phyloP scores from a whole-genome alignment of 2,329 filamentous ascomycete species.

The Leptographium lundbergii region DNA sequence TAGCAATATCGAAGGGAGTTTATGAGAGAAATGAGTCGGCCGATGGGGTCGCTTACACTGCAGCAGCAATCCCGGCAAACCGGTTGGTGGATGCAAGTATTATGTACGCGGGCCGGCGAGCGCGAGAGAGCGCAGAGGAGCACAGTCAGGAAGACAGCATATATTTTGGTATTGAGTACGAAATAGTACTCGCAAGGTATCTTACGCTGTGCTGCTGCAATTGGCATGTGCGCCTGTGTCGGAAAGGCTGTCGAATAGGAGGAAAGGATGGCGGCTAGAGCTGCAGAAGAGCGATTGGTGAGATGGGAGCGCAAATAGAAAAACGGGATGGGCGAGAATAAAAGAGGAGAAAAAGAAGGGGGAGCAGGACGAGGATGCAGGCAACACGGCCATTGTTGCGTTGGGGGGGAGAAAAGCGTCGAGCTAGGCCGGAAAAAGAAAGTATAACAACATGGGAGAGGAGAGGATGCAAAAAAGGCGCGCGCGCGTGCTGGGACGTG shows the following conservation, averaged over 20 bases:
- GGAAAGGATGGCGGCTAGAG: not conserved
- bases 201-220: not conserved
- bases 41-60: not conserved
- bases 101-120: not conserved
- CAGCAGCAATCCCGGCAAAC: not conserved
- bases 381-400: not conserved
- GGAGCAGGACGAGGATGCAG: not conserved
- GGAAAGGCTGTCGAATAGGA: not conserved
- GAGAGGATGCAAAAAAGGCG: not conserved
- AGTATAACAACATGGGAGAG: not conserved
- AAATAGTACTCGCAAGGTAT: not conserved
- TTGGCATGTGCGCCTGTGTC: not conserved
- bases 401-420: not conserved
- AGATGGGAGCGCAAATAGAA: not conserved
- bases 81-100: constrained; percentile 1
- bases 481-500: not conserved
- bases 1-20: not conserved
- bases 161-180: not conserved
- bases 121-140: not conserved
- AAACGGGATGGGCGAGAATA: not conserved
- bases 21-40: not conserved
- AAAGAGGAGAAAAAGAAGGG: not conserved
- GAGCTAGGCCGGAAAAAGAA: not conserved
- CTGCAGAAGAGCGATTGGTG: not conserved
- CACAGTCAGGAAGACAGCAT: not conserved